These are phyloP conservation scores for Gossypium schwendimanii DNA, from an alignment of 441 rosid species.

Conservation along the genomic window DNA sequence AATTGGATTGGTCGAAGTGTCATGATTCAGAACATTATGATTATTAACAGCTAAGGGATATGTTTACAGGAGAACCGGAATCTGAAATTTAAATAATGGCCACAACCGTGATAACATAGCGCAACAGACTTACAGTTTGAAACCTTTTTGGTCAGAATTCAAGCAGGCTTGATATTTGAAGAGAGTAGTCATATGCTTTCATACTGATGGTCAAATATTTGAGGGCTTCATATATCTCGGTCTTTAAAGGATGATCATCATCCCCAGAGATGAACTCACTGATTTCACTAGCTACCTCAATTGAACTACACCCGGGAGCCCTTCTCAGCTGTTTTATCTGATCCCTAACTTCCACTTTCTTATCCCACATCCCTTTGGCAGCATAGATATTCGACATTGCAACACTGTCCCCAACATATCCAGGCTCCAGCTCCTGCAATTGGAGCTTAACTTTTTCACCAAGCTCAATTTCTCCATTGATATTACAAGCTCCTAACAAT, in stretches of 20 bases:
- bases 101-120: not conserved
- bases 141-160: not conserved
- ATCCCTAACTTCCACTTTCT: constrained; percentile 21
- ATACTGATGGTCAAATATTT: constrained; percentile 13
- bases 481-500: constrained; percentile 26
- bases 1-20: not conserved
- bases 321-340: constrained; percentile 29
- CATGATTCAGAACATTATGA: not conserved
- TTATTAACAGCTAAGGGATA: not conserved
- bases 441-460: constrained; percentile 25
- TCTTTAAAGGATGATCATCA: constrained; percentile 13
- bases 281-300: constrained; percentile 20
- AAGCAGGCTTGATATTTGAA: not conserved
- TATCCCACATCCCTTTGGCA: constrained; percentile 35
- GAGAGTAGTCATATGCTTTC: constrained; percentile 10
- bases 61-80: not conserved
- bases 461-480: constrained; percentile 24
- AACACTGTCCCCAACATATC: constrained; percentile 29
- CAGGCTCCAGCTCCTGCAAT: constrained; percentile 26
- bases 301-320: constrained; percentile 37
- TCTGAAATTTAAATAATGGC: not conserved
- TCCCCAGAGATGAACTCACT: constrained; percentile 30
- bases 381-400: constrained; percentile 38
- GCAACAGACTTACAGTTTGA: not conserved
- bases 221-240: constrained; percentile 22